Evolutionary conservation across 345 rosid species (phyloP).

Genomic region (Mercurialis annua): DNA sequence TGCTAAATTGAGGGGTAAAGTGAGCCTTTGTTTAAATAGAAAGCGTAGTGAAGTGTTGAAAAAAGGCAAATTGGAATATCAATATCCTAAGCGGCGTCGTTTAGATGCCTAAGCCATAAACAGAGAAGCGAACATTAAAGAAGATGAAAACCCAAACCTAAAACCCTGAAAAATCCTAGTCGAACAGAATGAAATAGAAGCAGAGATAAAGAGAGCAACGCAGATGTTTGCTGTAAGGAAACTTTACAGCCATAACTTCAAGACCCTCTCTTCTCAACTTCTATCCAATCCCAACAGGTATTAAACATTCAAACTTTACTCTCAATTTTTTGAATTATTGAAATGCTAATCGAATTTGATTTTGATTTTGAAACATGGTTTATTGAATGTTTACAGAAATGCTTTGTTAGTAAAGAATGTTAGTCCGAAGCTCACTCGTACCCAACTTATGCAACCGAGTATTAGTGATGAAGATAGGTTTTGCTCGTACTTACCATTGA

Average conservation of each 20-base stretch:
- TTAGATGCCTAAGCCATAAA: too few relatives aligned
- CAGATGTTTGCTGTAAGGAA: constrained; percentile 62
- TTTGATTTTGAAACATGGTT: background rate
- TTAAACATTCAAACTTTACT: background rate
- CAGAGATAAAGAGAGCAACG: constrained; percentile 2
- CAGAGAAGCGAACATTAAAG: background rate
- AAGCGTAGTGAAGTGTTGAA: too few relatives aligned
- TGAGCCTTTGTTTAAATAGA: too few relatives aligned
- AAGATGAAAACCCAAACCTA: constrained; percentile 10
- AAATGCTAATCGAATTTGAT: background rate
- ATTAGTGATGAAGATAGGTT: constrained; percentile 16
- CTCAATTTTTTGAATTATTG: constrained; percentile 1
- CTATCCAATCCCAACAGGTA: constrained; percentile 52
- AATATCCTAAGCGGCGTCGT: too few relatives aligned
- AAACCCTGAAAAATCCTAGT: constrained; percentile 23
- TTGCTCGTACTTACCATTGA: constrained; percentile 14
- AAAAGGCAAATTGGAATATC: too few relatives aligned
- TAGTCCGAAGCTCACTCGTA: constrained; percentile 13
- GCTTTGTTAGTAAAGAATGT: constrained; percentile 25
- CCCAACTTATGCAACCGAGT: constrained; percentile 18
- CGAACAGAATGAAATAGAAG: constrained; percentile 7
- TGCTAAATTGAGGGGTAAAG: too few relatives aligned
- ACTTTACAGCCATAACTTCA: constrained; percentile 42
- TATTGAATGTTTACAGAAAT: constrained; percentile 30
- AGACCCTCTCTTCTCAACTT: constrained; percentile 43